Evolutionary conservation across 371 early-diverging fungal species (phyloP), one percentile per base, ranked within the genome.

Genomic region (Rhizopus stolonifer): DNA sequence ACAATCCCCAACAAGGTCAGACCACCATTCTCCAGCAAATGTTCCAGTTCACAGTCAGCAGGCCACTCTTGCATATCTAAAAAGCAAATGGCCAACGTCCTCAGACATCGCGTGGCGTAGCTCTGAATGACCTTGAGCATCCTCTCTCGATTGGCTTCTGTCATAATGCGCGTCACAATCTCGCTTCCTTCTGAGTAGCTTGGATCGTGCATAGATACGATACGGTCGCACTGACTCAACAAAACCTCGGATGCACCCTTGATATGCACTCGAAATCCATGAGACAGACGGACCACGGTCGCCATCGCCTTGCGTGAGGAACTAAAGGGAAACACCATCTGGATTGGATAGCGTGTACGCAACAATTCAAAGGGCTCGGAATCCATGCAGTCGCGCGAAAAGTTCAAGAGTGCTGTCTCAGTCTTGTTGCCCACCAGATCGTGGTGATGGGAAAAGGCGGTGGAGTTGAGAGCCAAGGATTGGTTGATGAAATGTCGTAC

Each of bases 171-270:
- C 14, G 78, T 75, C 24, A 72, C 58, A 15, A 82, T 56, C 7
- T 68, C 56, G 25, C 43, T 26, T 0, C 33, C 43, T 1, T 49
- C 32, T 10, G 54, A 40, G 46, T 74, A 72, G 2, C 54, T 51
- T 4, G 60, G 49, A 32, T 69, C 75, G 36, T 70, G 75, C 67
- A 66, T 68, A 53, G 83, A 60, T 2, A 72, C 24, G 56, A 70
- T 64, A 21, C 52, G 53, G 38, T 50, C 15, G 22, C 70, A 69
- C 2, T 49, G 49, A 6, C 24, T 43, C 9, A 95, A 67, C 2
- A 95, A 70, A 18, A 92, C 74, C 63, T 94, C 96, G 9, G 90
- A 82, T 4, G 94, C 95, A 19, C 94, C 96, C 68, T 95, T 95
- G 50, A 86, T 72, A 52, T 86, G 86, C 4, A 89, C 52, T 22